Evolutionary conservation across 2,329 filamentous ascomycete genomes (phyloP).

Genomic region (Neofusicoccum laricinum): DNA sequence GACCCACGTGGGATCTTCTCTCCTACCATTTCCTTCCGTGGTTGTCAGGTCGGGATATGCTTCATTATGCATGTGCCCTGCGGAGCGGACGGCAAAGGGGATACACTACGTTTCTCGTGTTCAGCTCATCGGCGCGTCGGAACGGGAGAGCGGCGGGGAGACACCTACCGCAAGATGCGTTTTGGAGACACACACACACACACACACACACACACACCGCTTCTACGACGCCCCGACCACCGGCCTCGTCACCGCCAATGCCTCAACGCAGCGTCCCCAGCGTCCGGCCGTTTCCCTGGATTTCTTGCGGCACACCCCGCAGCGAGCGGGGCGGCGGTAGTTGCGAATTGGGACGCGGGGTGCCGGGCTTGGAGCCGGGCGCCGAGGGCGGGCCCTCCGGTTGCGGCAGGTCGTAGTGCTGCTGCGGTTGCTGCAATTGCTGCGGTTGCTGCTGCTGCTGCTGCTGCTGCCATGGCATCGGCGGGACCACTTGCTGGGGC

Average conservation of each 20-base stretch:
- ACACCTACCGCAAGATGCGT: neutral
- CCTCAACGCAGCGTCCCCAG: constrained; percentile 4
- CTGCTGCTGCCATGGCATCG: neutral
- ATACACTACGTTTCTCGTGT: neutral
- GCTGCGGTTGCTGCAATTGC: neutral
- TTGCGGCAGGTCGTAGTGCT: neutral
- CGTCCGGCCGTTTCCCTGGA: constrained; percentile 14
- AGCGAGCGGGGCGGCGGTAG: neutral
- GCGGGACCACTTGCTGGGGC: neutral
- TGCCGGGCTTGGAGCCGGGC: neutral
- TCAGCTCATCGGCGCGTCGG: neutral
- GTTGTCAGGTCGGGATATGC: neutral
- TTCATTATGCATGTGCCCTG: neutral
- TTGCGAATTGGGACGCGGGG: neutral
- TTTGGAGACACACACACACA: too few species aligned
- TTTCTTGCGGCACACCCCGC: constrained; percentile 5
- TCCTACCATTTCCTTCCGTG: neutral
- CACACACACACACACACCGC: too few species aligned
- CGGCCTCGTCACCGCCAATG: neutral
- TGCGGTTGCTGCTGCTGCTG: neutral
- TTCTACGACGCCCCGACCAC: neutral
- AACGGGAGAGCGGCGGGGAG: neutral
- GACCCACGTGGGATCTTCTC: neutral
- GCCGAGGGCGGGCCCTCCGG: neutral
- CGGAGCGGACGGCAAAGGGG: neutral